phyloP scores from a whole-genome alignment of 495 filamentous ascomycete genomes.

The Lophium mytilinum region DNA sequence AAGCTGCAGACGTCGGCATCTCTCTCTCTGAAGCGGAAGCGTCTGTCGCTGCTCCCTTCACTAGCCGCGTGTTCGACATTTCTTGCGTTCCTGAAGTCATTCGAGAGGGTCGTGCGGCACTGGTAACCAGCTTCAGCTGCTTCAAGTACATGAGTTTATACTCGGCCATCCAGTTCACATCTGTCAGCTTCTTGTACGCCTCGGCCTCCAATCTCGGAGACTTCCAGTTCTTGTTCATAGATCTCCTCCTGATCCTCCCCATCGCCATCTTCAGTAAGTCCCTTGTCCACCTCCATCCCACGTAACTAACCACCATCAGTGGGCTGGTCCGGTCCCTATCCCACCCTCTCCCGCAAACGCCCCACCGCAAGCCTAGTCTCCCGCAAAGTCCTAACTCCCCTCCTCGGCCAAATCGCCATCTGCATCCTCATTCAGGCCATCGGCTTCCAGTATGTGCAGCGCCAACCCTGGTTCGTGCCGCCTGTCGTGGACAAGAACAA shows the following conservation, averaged over 20 bases:
- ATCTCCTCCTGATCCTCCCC: constrained; percentile 83
- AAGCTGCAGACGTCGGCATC: constrained; percentile 97
- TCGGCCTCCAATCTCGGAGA: constrained; percentile 94
- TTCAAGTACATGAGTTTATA: constrained; percentile 99
- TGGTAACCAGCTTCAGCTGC: constrained; percentile 97
- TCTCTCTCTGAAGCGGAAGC: constrained; percentile 97
- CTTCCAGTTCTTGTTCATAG: constrained; percentile 97
- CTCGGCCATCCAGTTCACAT: constrained; percentile 98
- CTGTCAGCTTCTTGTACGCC: constrained; percentile 94
- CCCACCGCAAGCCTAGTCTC: constrained; percentile 92
- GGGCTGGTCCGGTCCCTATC: constrained; percentile 88
- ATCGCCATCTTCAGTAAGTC: constrained; percentile 76
- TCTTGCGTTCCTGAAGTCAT: constrained; percentile 94
- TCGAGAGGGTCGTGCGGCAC: constrained; percentile 80
- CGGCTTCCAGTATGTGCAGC: constrained; percentile 61
- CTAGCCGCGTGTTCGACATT: constrained; percentile 91
- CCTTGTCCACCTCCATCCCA: not conserved
- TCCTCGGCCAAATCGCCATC: constrained; percentile 82
- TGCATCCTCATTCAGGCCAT: constrained; percentile 70
- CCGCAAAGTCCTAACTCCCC: constrained; percentile 80
- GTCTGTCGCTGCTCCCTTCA: constrained; percentile 95
- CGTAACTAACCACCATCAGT: constrained; percentile 35
- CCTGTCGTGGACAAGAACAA: constrained; percentile 66
- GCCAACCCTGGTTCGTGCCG: constrained; percentile 79
- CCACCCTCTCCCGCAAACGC: constrained; percentile 68